Evolutionary conservation across 2,329 filamentous ascomycete genomes (phyloP), one percentile per base, ranked within the genome.

Genomic region (Penicillium sp.): DNA sequence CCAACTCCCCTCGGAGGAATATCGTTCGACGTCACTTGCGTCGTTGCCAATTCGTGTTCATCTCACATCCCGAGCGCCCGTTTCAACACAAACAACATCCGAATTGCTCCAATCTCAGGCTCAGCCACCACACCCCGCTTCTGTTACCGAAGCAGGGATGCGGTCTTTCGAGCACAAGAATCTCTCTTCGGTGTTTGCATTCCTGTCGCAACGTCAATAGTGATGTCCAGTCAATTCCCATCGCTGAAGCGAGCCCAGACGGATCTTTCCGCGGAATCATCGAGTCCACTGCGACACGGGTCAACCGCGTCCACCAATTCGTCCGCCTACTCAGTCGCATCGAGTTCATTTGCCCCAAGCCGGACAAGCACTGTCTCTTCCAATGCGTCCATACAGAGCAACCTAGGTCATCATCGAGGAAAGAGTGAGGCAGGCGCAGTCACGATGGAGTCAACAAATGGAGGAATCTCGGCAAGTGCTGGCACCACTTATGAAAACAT

Each of bases 281-380:
- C 79, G 29, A 81, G 78, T 55, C 75, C 78, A 18, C 66, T 77
- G 52, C 80, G 82, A 62, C 80, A 84, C 69, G 77, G 77, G 20
- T 85, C 82, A 6, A 82, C 73, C 27, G 79, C 81, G 35, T 84
- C 82, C 11, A 82, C 79, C 23, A 78, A 71, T 61, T 84, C 82
- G 7, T 83, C 82, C 1, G 68, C 75, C 44, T 81, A 79, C 63
- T 83, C 82, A 2, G 67, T 73, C 49, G 77, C 73, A 41, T 80
- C 81, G 3, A 77, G 76, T 60, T 75, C 77, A 12, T 77, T 79
- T 57, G 67, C 75, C 3, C 81, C 81, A n/a, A 83, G 81, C 65
- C 79, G 82, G 48, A 84, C 85, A 37, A 90, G 87, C 71, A 89
- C 89, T 46, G 79, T 88, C 62, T 90, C 88, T 18, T 93, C 90